Evolutionary conservation across 768 basidiomycete species (phyloP), one percentile per base, ranked within the genome.

Genomic region (Panaeolus cyanescens): DNA sequence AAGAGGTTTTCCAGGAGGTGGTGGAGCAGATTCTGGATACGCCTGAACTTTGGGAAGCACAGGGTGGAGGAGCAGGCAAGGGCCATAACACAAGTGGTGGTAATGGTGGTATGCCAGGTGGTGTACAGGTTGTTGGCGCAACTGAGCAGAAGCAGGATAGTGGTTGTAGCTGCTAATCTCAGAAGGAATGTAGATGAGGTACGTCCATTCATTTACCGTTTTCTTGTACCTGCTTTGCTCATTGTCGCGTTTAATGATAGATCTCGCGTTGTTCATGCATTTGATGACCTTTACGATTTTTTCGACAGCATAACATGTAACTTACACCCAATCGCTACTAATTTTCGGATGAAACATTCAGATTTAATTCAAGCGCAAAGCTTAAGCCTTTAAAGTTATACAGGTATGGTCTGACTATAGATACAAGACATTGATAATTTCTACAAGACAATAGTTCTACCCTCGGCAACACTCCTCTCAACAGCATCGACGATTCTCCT

Each of bases 1-100:
- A 80, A 31, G 92, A 93, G 45, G 87, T 89, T 2, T 84, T 85
- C 63, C 77, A 74, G 30, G 89, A 91, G 58, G 85, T 96, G 5
- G 95, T 97, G 20, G 83, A 85, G 70, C 83, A 83, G 75, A 96
- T 96, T 62, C 66, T 96, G 56, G 91, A 92, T 34, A 93, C 91
- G 0, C 92, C 93, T 0, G 89, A 88, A 71, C 75, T 96, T 54
- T 95, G 92, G 92, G 83, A 84, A 25, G 57, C 72, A 65, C 32
- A 69, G 66, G 59, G 66, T 9, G 50, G 63, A n/a, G 65, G 64
- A 12, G 65, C 63, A 1, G 75, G 77, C 19, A 50, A 50, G 10
- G 45, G 45, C 6, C 45, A 50, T 0, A 73, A 45, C 19, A 82
- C 81, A 2, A 71, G 74, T 53, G 70, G 73, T 37, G 82, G 82